Base-by-base conservation (phyloP, 2,329 filamentous ascomycete genomes). In the Epichloe sp. region DNA sequence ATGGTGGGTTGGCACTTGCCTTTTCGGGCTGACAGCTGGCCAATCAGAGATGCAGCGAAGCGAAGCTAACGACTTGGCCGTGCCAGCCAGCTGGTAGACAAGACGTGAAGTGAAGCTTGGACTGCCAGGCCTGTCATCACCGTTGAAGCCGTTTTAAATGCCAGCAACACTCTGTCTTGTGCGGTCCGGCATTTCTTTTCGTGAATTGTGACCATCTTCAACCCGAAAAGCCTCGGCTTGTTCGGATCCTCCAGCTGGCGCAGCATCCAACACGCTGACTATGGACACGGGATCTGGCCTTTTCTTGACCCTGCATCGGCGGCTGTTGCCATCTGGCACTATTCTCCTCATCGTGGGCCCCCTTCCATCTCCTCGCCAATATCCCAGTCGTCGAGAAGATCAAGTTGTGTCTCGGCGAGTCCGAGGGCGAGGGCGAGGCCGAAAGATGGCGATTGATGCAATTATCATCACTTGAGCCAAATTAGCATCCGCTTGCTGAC, bases 11-110 rank as follows among this genome's bases (percentile, higher is more conserved):
- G 23, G 17, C n/a, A 23, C 37, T 35, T 41, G 21, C 23, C 47
- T 19, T 3, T 14, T 19, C 37, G 12, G 47, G 35, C 6, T 43
- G 38, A 5, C 21, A n/a, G 19, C 48, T 40, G 48, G 35, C 48
- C 48, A 50, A 50, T 50, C 48, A 45, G 44, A 11, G 31, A 21
- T 8, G 35, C 48, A 21, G 42, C 35, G 48, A 50, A 50, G 48
- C 48, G 42, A 45, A 50, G 47, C 23, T 26, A 17, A n/a, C 34
- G 31, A 31, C 31, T 31, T 11, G 3, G 10, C 31, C 31, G 8
- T 10, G 26, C 26, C 26, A 31, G 26, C 31, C 31, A 31, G 31
- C 31, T 26, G 23, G 23, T 8, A 26, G 23, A 26, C 10, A 31
- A 21, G 19, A 21, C 19, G 19, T 21, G 26, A 26, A 6, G 23